Conservation (phyloP, 495 filamentous ascomycete genomes). For the Penicilliopsis zonata region DNA sequence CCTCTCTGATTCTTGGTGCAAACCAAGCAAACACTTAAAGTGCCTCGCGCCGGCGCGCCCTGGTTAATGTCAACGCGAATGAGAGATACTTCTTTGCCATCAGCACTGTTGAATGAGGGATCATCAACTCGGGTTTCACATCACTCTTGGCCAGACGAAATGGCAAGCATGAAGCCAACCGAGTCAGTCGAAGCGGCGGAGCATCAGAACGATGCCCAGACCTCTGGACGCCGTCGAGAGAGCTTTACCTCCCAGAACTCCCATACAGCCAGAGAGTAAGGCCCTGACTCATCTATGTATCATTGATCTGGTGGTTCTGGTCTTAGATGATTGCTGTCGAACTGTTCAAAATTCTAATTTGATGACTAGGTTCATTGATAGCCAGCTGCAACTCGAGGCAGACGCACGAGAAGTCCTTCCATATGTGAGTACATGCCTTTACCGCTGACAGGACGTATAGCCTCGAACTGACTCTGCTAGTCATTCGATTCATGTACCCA, state of each 20-base stretch:
- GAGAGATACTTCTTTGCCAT: slow-evolving; percentile 2
- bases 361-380: slow-evolving; percentile 61
- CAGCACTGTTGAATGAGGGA: too few species aligned
- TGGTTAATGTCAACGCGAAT: background rate
- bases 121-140: too few species aligned
- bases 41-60: slow-evolving; percentile 7
- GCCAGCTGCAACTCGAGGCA: slow-evolving; percentile 80
- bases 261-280: slow-evolving; percentile 80
- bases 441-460: slow-evolving; percentile 4
- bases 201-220: slow-evolving; percentile 5
- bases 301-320: slow-evolving; percentile 1
- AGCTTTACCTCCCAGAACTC: slow-evolving; percentile 59
- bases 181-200: slow-evolving; percentile 4
- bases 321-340: too few species aligned
- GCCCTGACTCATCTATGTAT: background rate
- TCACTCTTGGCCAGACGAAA: slow-evolving; percentile 1
- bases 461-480: slow-evolving; percentile 24
- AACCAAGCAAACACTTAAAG: slow-evolving; percentile 7
- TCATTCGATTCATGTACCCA: slow-evolving; percentile 89
- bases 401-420: slow-evolving; percentile 92
- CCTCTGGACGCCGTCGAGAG: slow-evolving; percentile 19
- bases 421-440: slow-evolving; percentile 45
- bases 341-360: too few species aligned
- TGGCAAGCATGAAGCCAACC: slow-evolving; percentile 4
- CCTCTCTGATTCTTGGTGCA: too few species aligned